These are phyloP conservation scores for Phaeotremella skinneri DNA, from an alignment of 768 basidiomycete genomes.

Conservation along the genomic window DNA sequence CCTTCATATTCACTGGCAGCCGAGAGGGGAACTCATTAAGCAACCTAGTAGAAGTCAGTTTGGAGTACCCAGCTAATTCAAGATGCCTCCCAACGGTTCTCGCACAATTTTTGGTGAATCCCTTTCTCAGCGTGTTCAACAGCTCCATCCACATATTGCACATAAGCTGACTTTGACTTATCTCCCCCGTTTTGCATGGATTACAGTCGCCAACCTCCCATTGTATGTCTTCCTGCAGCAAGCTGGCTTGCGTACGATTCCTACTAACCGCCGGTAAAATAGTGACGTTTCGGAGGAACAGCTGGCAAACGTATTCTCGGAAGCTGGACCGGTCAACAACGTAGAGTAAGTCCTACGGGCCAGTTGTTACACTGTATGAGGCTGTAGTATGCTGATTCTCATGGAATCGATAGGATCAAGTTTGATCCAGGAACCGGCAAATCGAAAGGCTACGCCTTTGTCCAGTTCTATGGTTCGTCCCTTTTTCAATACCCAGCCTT, in stretches of 20 bases:
- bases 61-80: not conserved
- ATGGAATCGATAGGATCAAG: constrained; percentile 42
- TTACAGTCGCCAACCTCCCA: constrained; percentile 11
- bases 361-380: not conserved
- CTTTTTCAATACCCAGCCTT: not conserved
- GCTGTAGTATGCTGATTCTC: not conserved
- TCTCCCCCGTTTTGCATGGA: not conserved
- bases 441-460: constrained; percentile 52
- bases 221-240: not conserved
- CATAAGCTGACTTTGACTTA: constrained; percentile 41
- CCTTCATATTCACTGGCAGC: too few relatives aligned
- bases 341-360: constrained; percentile 41
- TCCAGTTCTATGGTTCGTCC: constrained; percentile 50
- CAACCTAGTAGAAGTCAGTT: too few relatives aligned
- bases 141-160: constrained; percentile 16
- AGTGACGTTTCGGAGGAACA: constrained; percentile 53
- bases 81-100: constrained; percentile 22
- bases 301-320: constrained; percentile 47
- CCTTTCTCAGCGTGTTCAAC: not conserved
- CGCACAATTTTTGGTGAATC: constrained; percentile 35
- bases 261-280: not conserved
- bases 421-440: constrained; percentile 51
- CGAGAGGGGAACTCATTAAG: too few relatives aligned
- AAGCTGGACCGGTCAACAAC: constrained; percentile 51
- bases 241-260: not conserved